Base-by-base conservation (phyloP, 2,329 filamentous ascomycete genomes). In the Gaeumannomyces tritici region DNA sequence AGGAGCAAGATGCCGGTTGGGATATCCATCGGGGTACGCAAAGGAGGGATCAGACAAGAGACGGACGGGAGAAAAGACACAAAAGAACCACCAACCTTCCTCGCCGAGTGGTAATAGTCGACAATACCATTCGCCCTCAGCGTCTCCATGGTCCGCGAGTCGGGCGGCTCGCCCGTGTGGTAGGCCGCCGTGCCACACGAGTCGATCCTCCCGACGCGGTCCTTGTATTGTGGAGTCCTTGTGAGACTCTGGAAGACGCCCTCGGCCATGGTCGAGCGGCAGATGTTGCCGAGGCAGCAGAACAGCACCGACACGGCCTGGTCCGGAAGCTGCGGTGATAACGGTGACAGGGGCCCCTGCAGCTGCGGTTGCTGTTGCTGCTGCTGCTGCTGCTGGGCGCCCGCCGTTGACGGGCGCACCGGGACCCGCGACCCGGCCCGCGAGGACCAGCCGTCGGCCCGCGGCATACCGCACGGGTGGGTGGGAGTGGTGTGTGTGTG, bases 241-340 rank as follows among this genome's bases (percentile, higher is more conserved):
- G 83, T 82, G 55, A 95, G 77, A 64, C 87, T 84, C 63, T 86
- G 85, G 77, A 99, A 98, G 67, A 96, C 90, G 60, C 90, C 95
- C 79, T 98, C 93, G 57, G 93, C 91, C 95, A 99, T 98, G 35
- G 95, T 90, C 9, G 92, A 96, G 64, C 84, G 82, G 73, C 92
- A 99, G 71, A 98, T 98, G 76, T 99, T 99, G 73, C 95, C 95
- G 42, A 98, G 83, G 76, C 95, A 99, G 69, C 98, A 93, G 73
- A 98, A 98, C 61, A 98, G 84, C 51, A 98, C 89, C 2, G 88
- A 92, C 62, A 90, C 66, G 51, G 31, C n/a, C 60, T 67, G 66
- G 29, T 72, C 69, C 15, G 68, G 24, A 70, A 72, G 72, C n/a
- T 42, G 58, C n/a, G 59, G 35, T 18, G 42, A 51, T 21, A n/a